Evolutionary conservation across 2,329 filamentous ascomycete genomes (phyloP), one percentile per base, ranked within the genome.

Genomic region (Zarea fungicola): DNA sequence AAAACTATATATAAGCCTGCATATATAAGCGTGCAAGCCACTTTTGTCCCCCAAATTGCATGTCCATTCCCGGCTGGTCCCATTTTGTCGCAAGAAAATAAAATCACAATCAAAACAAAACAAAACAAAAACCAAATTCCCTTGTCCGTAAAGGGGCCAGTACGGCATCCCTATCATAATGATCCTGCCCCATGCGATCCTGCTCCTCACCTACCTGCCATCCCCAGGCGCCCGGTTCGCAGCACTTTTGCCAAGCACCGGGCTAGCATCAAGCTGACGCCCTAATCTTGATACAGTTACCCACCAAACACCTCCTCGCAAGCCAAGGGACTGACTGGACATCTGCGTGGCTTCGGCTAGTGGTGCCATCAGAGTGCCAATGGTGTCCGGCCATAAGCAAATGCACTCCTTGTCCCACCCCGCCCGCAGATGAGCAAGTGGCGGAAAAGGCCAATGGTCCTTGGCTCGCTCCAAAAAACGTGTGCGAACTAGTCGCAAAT

Each of bases 201-300:
- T 26, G 8, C 29, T 37, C 13, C 29, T 42, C 22, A 28, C 45
- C 45, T 22, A 26, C 26, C 29, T 19, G 21, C 21, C 45, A 32
- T 48, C 45, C 45, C 37, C 45, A 42, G 45, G 22, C 45, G 45
- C 45, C 45, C 31, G 16, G 21, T 11, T 42, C 45, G 13, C 22
- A 29, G 19, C 26, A 31, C 26, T 28, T 19, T 40, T 10, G 29
- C 42, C 42, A 44, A 26, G n/a, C n/a, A n/a, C n/a, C n/a, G n/a
- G n/a, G n/a, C 42, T 2, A 18, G 23, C 14, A 36, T 28, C 31
- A n/a, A 28, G 42, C 31, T 45, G 31, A 36, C 42, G 22, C 32
- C 32, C 22, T 22, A 14, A 21, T 23, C 28, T 22, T 23, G 13
- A 10, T 25, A 34, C n/a, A n/a, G n/a, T n/a, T 34, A 34, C 28